A percentile compares a stretch with the other conserved stretches of the same genome.
Conservation (phyloP, 1,284 basidiomycete species). For the Entoloma clypeatum region DNA sequence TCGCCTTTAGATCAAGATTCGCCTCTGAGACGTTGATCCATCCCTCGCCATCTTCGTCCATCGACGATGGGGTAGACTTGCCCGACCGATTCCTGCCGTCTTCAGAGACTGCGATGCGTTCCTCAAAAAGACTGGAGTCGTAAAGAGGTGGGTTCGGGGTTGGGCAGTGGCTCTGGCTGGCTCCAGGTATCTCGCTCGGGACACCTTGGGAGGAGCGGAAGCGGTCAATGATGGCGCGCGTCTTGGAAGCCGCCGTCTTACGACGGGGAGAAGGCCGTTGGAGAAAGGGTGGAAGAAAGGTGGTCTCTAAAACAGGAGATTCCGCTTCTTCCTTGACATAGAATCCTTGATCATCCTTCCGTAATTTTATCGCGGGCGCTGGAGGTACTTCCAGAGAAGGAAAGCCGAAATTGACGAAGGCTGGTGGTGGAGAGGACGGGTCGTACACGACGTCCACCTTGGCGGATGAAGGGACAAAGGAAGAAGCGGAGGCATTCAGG, state of each 20-base stretch:
- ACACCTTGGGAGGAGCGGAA: conserved; percentile 36
- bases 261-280: conserved; percentile 33
- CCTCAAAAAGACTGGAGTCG: conserved; percentile 27
- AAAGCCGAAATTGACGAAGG: conserved; percentile 36
- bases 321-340: conserved; percentile 33
- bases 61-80: conserved; percentile 25
- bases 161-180: conserved; percentile 28
- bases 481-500: conserved; percentile 39
- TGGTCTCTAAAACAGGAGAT: conserved; percentile 16
- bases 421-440: conserved; percentile 20
- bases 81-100: conserved; percentile 28
- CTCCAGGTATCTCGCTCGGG: no score
- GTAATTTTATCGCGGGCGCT: conserved; percentile 31
- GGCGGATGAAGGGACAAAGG: conserved; percentile 37
- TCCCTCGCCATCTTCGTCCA: conserved; percentile 36
- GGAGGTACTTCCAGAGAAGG: conserved; percentile 33
- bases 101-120: conserved; percentile 32
- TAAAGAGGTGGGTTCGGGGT: conserved; percentile 28
- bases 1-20: conserved; percentile 25
- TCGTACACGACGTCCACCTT: conserved; percentile 19
- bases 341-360: conserved; percentile 42
- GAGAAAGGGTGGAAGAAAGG: conserved; percentile 39
- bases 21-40: conserved; percentile 34
- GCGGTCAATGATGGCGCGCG: conserved; percentile 43
- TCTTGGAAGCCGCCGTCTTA: conserved; percentile 38